Evolutionary conservation across 306 rosid species (phyloP), one percentile per base, ranked within the genome.

Genomic region (Gynostemma pentaphyllum): DNA sequence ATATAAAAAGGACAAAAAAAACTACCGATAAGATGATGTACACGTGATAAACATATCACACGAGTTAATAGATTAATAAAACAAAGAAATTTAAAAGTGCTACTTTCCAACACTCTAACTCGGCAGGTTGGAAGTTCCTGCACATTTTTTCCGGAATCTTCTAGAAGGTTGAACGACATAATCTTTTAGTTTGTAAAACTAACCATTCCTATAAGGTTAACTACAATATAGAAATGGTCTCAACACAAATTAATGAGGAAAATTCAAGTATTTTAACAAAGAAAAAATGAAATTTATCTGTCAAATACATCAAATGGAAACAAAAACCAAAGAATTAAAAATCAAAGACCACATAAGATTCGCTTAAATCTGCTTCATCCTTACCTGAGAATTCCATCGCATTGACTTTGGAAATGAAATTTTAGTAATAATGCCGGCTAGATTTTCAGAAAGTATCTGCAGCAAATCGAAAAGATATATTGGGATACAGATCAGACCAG

Each of bases 381-480:
- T 27, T 70, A 91, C 97, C 89, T 87, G 87, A 68, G 96, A 85
- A 62, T 85, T 91, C 97, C 96, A 91, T n/a, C 85, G 87, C 97
- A 91, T 87, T 69, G 96, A 82, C 89, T 91, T 91, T 27, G 95
- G 83, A 68, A 91, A 87, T 70, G 97, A 85, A 67, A 91, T 75
- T 77, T 81, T 91, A 19, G 81, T 83, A 78, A 91, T 75, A 14
- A 75, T 60, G 75, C 71, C 74, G 46, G 97, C 91, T 68, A 87
- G 80, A 61, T 87, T 87, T 79, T 83, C 91, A 27, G 91, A 91
- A 62, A 91, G 76, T 68, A 91, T 95, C 97, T 91, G 64, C 48
- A 32, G 49, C 52, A 29, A 53, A 64, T 46, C 18, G n/a, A 57
- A 32, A 51, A 68, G 18, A 19, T 22, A 18, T 3, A 29, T 52